phyloP scores from a whole-genome alignment of 345 rosid species.

The Salix caprea region DNA sequence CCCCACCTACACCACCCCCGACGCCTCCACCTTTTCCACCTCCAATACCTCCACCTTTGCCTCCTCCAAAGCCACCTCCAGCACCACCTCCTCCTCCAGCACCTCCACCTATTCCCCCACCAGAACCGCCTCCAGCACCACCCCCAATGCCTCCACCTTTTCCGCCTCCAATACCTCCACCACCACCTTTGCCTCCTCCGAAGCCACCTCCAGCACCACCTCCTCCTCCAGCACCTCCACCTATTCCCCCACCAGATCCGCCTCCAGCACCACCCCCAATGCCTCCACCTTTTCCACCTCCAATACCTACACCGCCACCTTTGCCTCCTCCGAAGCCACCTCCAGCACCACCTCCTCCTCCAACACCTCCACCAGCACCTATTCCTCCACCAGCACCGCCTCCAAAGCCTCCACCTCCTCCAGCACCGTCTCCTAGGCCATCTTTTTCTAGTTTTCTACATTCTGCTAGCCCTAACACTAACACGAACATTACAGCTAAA shows the following conservation, averaged over 20 bases:
- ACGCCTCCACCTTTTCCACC: background rate
- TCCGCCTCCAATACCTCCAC: background rate
- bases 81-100: slow-evolving; percentile 10
- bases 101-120: background rate
- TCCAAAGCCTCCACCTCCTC: background rate
- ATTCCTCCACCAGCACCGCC: slow-evolving; percentile 1
- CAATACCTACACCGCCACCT: background rate
- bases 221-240: background rate
- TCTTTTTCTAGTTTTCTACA: slow-evolving; percentile 31
- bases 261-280: background rate
- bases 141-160: background rate
- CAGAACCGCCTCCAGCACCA: background rate
- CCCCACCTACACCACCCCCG: background rate
- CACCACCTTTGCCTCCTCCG: background rate
- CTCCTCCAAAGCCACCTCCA: background rate
- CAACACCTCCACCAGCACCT: background rate
- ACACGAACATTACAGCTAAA: slow-evolving; percentile 17
- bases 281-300: background rate
- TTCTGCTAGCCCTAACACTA: slow-evolving; percentile 35
- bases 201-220: slow-evolving; percentile 4
- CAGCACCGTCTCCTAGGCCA: slow-evolving; percentile 12
- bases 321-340: background rate
- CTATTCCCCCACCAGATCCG: background rate
- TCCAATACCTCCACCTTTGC: background rate
- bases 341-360: background rate